Evolutionary conservation across 371 early-diverging fungal genomes (phyloP).

Genomic region (Edhazardia aedis): DNA sequence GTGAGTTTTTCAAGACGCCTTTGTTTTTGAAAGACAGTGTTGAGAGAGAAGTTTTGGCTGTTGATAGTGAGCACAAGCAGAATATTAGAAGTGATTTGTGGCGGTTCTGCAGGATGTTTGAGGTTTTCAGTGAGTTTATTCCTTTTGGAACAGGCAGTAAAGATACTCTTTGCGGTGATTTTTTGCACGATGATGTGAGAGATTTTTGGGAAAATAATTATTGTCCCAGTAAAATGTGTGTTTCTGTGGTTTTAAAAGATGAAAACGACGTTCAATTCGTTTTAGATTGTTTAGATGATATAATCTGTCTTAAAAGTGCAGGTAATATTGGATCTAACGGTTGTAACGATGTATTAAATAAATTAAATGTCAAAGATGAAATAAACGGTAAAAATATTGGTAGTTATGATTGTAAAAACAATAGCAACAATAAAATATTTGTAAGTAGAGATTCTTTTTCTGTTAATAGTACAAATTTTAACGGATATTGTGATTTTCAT

Average conservation of each 20-base stretch:
- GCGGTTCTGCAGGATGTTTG: not conserved
- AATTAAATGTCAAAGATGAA: too few species aligned
- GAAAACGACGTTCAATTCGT: not conserved
- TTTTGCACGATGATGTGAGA: not conserved
- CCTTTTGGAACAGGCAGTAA: not conserved
- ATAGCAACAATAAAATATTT: not conserved
- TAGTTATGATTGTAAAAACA: not conserved
- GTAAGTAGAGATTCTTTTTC: too few species aligned
- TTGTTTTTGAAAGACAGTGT: slow-evolving; percentile 31
- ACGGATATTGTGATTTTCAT: not conserved
- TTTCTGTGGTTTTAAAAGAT: not conserved
- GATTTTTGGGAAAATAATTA: not conserved
- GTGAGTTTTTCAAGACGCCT: slow-evolving; percentile 40
- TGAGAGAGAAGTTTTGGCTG: slow-evolving; percentile 39
- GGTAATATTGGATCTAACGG: too few species aligned
- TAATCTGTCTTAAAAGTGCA: too few species aligned
- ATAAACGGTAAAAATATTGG: not conserved
- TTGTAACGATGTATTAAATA: too few species aligned
- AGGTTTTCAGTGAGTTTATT: not conserved
- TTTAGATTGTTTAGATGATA: too few species aligned
- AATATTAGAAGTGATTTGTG: not conserved
- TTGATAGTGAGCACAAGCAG: slow-evolving; percentile 34
- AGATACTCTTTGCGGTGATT: not conserved
- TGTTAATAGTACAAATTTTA: too few species aligned
- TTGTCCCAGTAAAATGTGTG: not conserved